A percentile compares a stretch with the other conserved stretches of the same genome.
Conservation (phyloP, 2,329 filamentous ascomycete species). For the Davidsoniella eucalypti region DNA sequence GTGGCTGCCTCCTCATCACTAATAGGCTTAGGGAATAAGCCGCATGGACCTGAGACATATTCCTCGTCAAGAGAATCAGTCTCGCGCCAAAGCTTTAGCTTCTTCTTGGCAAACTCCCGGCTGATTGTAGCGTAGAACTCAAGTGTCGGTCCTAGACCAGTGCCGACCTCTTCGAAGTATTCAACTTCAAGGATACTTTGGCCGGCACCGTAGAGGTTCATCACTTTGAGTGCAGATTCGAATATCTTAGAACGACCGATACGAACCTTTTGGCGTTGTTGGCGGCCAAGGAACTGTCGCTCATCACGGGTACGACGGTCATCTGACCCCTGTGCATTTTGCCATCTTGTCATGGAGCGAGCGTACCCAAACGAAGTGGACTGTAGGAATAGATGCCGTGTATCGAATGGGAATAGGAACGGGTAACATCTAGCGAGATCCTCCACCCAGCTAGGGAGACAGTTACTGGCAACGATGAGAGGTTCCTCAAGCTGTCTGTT, state of each 20-base stretch:
- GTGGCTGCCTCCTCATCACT: slow-evolving; percentile 56
- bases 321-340: slow-evolving; percentile 70
- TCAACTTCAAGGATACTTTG: slow-evolving; percentile 93
- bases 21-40: slow-evolving; percentile 84
- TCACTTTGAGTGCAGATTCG: slow-evolving; percentile 93
- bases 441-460: slow-evolving; percentile 88
- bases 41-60: slow-evolving; percentile 69
- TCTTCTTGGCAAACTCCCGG: slow-evolving; percentile 93
- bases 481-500: slow-evolving; percentile 95
- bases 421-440: slow-evolving; percentile 86
- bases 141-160: slow-evolving; percentile 82
- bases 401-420: slow-evolving; percentile 96
- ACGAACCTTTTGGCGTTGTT: slow-evolving; percentile 94
- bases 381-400: slow-evolving; percentile 86
- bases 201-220: slow-evolving; percentile 95
- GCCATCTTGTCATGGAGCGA: slow-evolving; percentile 93
- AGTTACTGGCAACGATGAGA: slow-evolving; percentile 90
- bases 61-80: slow-evolving; percentile 56
- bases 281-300: slow-evolving; percentile 72
- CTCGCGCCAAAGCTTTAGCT: slow-evolving; percentile 90
- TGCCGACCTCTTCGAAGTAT: slow-evolving; percentile 97
- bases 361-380: slow-evolving; percentile 98
- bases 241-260: slow-evolving; percentile 90
- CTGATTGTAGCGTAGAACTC: slow-evolving; percentile 98
- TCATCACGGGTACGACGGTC: slow-evolving; percentile 81